A percentile compares a stretch with the other conserved stretches of the same genome.
These are phyloP conservation scores for Cladosporium austrohemisphaericum DNA, from an alignment of 2,329 filamentous ascomycete genomes.

Conservation along the genomic window DNA sequence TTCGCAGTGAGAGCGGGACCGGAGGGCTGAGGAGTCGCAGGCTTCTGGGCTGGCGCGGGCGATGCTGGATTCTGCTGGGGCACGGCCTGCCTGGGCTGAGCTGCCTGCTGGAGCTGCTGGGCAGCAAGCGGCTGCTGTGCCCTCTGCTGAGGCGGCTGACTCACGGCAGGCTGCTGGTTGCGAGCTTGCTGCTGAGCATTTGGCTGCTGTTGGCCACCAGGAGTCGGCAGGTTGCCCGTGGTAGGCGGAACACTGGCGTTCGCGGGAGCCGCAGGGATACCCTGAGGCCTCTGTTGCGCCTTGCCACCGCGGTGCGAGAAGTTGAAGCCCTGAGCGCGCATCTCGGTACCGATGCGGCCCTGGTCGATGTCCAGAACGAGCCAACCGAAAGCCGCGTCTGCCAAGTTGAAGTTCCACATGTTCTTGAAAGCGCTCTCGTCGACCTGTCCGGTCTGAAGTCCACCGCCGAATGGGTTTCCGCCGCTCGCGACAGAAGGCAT, in stretches of 20 bases:
- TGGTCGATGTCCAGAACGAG: conserved; percentile 92
- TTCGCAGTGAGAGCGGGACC: conserved; percentile 26
- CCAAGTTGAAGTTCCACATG: conserved; percentile 99
- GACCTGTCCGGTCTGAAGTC: conserved; percentile 76
- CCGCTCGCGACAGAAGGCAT: conserved; percentile 95
- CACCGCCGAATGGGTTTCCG: conserved; percentile 93
- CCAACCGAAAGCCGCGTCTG: conserved; percentile 95
- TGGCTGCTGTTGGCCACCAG: conserved; percentile 31
- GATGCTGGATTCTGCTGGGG: conserved; percentile 21
- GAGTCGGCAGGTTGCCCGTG: conserved; percentile 36
- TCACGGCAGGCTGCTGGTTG: conserved; percentile 29
- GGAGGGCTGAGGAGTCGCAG: conserved; percentile 47
- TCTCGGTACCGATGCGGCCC: conserved; percentile 94
- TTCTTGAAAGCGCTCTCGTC: conserved; percentile 99
- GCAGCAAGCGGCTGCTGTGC: conserved; percentile 20
- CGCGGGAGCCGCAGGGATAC: conserved; percentile 35
- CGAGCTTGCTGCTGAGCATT: conserved; percentile 34
- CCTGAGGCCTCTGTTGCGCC: conserved; percentile 41
- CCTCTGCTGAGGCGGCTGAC: conserved; percentile 25
- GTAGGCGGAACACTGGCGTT: conserved; percentile 37
- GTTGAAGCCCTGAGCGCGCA: conserved; percentile 98
- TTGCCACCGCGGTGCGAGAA: conserved; percentile 94
- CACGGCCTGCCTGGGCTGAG: conserved; percentile 22
- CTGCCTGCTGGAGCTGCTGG: conserved; percentile 26
- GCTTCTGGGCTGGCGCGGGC: conserved; percentile 40